These are phyloP conservation scores for Penicillium sp. DNA, from an alignment of 2,329 filamentous ascomycete species.

Conservation along the genomic window DNA sequence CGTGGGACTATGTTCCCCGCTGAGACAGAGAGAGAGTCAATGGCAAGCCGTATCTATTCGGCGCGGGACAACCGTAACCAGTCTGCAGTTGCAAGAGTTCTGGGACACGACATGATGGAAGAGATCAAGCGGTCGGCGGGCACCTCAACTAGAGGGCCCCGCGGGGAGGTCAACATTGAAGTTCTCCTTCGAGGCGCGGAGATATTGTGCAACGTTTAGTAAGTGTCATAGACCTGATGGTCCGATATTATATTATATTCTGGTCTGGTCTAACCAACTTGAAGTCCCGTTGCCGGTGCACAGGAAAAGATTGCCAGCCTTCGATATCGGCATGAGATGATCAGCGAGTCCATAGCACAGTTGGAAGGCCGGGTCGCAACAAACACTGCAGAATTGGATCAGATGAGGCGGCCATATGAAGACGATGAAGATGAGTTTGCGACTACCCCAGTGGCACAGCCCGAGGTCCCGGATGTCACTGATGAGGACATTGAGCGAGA, in stretches of 20 bases:
- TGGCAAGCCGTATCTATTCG: constrained; percentile 49
- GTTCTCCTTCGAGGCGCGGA: constrained; percentile 81
- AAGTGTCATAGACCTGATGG: constrained; percentile 10
- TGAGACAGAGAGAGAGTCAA: constrained; percentile 39
- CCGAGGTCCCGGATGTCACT: constrained; percentile 32
- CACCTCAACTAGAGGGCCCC: constrained; percentile 52
- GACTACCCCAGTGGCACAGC: constrained; percentile 35
- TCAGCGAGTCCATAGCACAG: constrained; percentile 71
- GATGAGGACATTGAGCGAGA: constrained; percentile 48
- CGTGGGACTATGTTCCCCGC: constrained; percentile 52
- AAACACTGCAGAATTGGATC: constrained; percentile 70
- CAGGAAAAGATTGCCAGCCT: constrained; percentile 71
- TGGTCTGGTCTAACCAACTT: constrained; percentile 14
- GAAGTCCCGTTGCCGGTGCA: constrained; percentile 71
- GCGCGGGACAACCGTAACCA: constrained; percentile 65
- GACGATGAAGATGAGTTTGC: constrained; percentile 58
- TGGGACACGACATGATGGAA: constrained; percentile 83
- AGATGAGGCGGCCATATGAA: constrained; percentile 62
- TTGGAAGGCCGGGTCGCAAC: constrained; percentile 78
- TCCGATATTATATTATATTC: neutral
- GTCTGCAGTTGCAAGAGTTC: constrained; percentile 80
- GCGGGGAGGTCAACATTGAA: constrained; percentile 80
- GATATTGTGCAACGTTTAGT: constrained; percentile 86
- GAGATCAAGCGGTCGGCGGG: constrained; percentile 65
- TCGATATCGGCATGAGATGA: constrained; percentile 67